Conservation (phyloP, 2,329 filamentous ascomycete genomes). For the Verticillium nonalfalfae region DNA sequence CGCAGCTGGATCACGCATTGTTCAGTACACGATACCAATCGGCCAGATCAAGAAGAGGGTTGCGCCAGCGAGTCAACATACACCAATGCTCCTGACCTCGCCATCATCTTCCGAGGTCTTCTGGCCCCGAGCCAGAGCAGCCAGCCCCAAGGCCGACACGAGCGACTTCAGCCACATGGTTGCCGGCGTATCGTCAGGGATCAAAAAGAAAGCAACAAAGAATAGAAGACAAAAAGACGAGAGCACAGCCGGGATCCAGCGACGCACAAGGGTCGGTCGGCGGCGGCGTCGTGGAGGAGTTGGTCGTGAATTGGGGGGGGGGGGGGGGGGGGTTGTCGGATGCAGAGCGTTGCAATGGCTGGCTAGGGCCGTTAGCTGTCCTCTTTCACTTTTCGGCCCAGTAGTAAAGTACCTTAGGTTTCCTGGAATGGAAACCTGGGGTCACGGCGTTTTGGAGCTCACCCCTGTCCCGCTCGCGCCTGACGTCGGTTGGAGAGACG, state of each 20-base stretch:
- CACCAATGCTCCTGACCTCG: slow-evolving; percentile 44
- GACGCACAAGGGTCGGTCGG: slow-evolving; percentile 10
- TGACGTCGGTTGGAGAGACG: neutral
- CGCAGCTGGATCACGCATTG: slow-evolving; percentile 53
- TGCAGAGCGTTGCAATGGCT: neutral
- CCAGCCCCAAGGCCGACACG: slow-evolving; percentile 41
- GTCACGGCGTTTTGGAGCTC: slow-evolving; percentile 9
- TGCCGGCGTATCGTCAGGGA: slow-evolving; percentile 4
- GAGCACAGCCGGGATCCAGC: slow-evolving; percentile 10
- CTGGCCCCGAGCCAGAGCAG: slow-evolving; percentile 42
- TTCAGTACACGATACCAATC: slow-evolving; percentile 4
- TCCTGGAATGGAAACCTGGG: neutral
- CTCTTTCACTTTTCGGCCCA: slow-evolving; percentile 12
- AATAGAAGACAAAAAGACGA: slow-evolving; percentile 3
- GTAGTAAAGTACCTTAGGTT: neutral
- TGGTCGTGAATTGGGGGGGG: slow-evolving; percentile 10
- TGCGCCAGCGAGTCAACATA: slow-evolving; percentile 20
- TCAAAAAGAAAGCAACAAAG: neutral
- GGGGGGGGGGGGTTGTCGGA: too few species aligned
- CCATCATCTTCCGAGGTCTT: slow-evolving; percentile 40
- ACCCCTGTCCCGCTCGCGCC: slow-evolving; percentile 8
- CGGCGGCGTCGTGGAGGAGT: slow-evolving; percentile 8
- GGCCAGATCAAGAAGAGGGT: neutral
- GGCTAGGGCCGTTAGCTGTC: slow-evolving; percentile 17
- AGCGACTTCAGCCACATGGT: slow-evolving; percentile 40